These are phyloP conservation scores for Phialophora expanda DNA, from an alignment of 2,329 filamentous ascomycete species.

Conservation along the genomic window DNA sequence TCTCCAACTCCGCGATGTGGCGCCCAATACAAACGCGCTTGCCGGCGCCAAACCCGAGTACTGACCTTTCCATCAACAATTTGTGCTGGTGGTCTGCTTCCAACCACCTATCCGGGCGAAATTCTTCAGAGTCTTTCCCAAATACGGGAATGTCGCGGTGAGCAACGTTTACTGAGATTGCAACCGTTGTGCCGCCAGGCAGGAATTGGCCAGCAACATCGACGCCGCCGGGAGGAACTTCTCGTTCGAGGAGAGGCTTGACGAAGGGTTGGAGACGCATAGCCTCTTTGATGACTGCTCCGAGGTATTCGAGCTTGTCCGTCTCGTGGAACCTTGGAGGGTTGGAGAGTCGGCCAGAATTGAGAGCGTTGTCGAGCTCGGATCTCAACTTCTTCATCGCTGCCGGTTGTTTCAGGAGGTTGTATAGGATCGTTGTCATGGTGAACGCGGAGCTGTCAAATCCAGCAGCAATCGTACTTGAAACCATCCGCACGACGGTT, in stretches of 20 bases:
- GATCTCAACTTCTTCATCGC: constrained; percentile 14
- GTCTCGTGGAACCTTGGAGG: constrained; percentile 7
- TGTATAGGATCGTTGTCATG: constrained; percentile 73
- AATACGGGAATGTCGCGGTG: constrained; percentile 30
- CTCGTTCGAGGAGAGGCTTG: constrained; percentile 37
- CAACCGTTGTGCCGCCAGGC: constrained; percentile 35
- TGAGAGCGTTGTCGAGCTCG: constrained; percentile 25
- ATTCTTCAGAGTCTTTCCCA: constrained; percentile 33
- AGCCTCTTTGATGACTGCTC: constrained; percentile 58
- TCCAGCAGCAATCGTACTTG: constrained; percentile 63
- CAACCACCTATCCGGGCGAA: constrained; percentile 44
- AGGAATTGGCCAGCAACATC: constrained; percentile 41
- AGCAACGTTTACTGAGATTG: not conserved
- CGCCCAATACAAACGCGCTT: constrained; percentile 29
- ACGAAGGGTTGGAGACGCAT: constrained; percentile 55
- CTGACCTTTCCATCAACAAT: constrained; percentile 46
- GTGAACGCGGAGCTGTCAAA: constrained; percentile 79
- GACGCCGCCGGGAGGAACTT: constrained; percentile 56
- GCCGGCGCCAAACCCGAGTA: constrained; percentile 46
- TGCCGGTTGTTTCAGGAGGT: constrained; percentile 67
- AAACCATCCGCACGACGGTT: constrained; percentile 21
- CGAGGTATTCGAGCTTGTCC: constrained; percentile 57
- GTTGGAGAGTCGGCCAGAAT: constrained; percentile 10
- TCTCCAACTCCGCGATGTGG: constrained; percentile 38
- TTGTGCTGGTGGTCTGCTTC: constrained; percentile 40